Evolutionary conservation across 129 eudicot genomes (phyloP).

Genomic region (Flaveria sonorensis): DNA sequence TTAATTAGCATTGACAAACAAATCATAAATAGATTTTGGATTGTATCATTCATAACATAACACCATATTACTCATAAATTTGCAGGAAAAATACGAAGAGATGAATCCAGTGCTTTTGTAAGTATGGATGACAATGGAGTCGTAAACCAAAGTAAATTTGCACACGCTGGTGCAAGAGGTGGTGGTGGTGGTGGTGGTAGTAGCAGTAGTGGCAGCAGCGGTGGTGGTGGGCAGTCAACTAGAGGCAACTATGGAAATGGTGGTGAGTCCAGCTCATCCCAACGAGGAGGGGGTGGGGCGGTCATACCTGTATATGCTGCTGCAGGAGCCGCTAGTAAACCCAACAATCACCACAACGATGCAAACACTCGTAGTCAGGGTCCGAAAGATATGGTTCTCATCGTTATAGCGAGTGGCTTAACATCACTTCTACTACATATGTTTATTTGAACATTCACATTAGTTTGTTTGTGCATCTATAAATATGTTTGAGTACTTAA

Average conservation of each 20-base stretch:
- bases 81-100: neutral
- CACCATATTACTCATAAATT: neutral
- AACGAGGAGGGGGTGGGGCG: slow-evolving; percentile 14
- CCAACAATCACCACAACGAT: slow-evolving; percentile 14
- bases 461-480: neutral
- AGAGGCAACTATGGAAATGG: slow-evolving; percentile 13
- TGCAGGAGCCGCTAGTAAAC: slow-evolving; percentile 24
- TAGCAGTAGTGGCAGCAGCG: slow-evolving; percentile 24
- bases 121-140: neutral
- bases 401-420: neutral
- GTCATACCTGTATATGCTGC: slow-evolving; percentile 33
- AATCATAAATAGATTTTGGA: neutral
- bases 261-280: slow-evolving; percentile 5
- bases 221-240: slow-evolving; percentile 13
- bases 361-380: slow-evolving; percentile 1
- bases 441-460: neutral
- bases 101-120: neutral
- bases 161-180: slow-evolving; percentile 23
- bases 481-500: neutral
- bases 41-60: neutral
- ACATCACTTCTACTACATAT: slow-evolving; percentile 5
- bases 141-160: slow-evolving; percentile 22
- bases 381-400: neutral
- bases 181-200: slow-evolving; percentile 32
- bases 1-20: too few species aligned